These are phyloP conservation scores for Aureobasidium sp. DNA, from an alignment of 2,329 filamentous ascomycete species.

Conservation along the genomic window DNA sequence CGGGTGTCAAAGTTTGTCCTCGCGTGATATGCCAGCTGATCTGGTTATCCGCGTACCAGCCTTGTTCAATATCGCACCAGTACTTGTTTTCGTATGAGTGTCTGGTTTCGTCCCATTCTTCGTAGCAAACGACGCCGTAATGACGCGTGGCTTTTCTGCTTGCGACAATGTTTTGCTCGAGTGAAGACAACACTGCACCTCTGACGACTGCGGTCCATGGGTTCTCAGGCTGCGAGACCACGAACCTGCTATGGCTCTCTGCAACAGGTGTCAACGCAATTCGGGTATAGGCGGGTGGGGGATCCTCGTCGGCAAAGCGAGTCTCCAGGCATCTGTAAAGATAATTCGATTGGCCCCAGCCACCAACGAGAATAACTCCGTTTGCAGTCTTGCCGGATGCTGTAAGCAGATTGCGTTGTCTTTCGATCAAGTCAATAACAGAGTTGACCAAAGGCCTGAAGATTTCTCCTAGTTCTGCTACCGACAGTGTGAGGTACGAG, in stretches of 20 bases:
- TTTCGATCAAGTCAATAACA: slow-evolving; percentile 33
- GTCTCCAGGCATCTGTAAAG: slow-evolving; percentile 61
- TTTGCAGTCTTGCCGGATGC: slow-evolving; percentile 33
- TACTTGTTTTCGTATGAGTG: slow-evolving; percentile 66
- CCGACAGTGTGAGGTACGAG: slow-evolving; percentile 66
- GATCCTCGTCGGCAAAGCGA: slow-evolving; percentile 49
- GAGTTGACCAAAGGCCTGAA: slow-evolving; percentile 55
- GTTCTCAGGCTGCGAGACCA: slow-evolving; percentile 67
- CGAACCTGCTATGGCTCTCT: slow-evolving; percentile 32
- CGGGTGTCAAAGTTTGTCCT: background rate
- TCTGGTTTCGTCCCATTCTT: slow-evolving; percentile 58
- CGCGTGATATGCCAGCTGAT: slow-evolving; percentile 71
- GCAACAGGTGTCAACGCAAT: no score
- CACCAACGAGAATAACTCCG: slow-evolving; percentile 73
- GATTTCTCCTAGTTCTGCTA: slow-evolving; percentile 55
- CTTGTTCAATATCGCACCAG: slow-evolving; percentile 70
- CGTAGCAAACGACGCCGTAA: background rate
- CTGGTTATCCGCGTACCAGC: slow-evolving; percentile 73
- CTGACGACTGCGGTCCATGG: slow-evolving; percentile 72
- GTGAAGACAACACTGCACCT: slow-evolving; percentile 63
- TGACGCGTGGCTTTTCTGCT: slow-evolving; percentile 11
- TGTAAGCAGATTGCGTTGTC: slow-evolving; percentile 35
- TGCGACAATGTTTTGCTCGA: slow-evolving; percentile 52
- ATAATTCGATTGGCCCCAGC: slow-evolving; percentile 66
- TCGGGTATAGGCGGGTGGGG: slow-evolving; percentile 30